A percentile compares a stretch with the other conserved stretches of the same genome.
These are phyloP conservation scores for Dryadomyces quercus-mongolicae DNA, from an alignment of 2,329 filamentous ascomycete genomes.

Conservation along the genomic window DNA sequence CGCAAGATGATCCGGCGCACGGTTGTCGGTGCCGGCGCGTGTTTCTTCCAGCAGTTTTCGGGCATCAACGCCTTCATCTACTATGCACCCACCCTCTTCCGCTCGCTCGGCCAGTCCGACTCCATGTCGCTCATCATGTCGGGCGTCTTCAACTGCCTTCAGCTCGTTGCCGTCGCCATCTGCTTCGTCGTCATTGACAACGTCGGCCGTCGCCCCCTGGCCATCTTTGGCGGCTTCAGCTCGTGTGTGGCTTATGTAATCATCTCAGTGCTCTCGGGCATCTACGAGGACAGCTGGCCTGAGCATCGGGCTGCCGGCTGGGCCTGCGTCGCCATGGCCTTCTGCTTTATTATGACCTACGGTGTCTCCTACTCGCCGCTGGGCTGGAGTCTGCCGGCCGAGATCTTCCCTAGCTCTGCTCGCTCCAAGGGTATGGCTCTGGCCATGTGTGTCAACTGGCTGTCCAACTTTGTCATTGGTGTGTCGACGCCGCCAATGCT, in stretches of 20 bases:
- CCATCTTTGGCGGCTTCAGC: neutral
- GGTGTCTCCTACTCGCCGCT: constrained; percentile 10
- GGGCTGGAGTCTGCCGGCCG: constrained; percentile 16
- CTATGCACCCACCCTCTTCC: neutral
- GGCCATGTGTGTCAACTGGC: constrained; percentile 29
- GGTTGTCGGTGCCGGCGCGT: constrained; percentile 16
- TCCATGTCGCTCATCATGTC: neutral
- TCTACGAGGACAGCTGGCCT: neutral
- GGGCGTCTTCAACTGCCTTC: neutral
- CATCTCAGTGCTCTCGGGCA: neutral
- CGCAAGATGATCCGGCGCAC: constrained; percentile 39
- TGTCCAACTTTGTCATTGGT: constrained; percentile 34
- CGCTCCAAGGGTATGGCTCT: constrained; percentile 28
- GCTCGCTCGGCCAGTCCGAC: neutral
- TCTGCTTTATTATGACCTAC: constrained; percentile 4
- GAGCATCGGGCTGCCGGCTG: neutral
- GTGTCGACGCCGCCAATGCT: constrained; percentile 32
- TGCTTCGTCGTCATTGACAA: neutral
- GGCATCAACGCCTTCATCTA: neutral
- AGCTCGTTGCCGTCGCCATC: neutral
- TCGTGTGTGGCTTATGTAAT: neutral
- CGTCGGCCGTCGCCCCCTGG: neutral
- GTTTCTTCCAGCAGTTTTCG: neutral
- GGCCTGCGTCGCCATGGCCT: neutral
- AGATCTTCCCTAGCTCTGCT: constrained; percentile 26